Evolutionary conservation across 2,329 filamentous ascomycete genomes (phyloP), one percentile per base, ranked within the genome.

Genomic region (Epichloe typhina): DNA sequence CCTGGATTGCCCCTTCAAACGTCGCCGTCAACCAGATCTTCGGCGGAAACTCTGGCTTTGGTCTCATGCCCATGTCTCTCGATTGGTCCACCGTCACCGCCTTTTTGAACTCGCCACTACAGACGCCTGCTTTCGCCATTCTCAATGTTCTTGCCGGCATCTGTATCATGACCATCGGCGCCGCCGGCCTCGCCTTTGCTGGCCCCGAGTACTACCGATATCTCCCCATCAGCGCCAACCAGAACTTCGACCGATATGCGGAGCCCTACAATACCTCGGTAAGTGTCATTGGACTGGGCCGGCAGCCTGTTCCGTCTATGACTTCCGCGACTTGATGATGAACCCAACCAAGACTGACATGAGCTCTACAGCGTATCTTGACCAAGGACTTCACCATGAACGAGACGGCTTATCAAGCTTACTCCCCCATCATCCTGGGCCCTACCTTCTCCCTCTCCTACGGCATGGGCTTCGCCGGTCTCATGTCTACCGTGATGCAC

Each of bases 1-100:
- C 75, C 37, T 83, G 81, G 79, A 78, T 81, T 55, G 74, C 73
- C 9, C 82, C 82, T 2, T 70, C 80, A 36, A 82, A 76, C 53
- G 66, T 78, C 2, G 63, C 79, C 13, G 66, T 84, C 52, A 85
- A 85, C 60, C 80, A 84, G 59, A 59, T 85, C 6, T 84, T 84
- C 52, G 82, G 82, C 3, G 79, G 78, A 5, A 71, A 72, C 50
- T 76, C 75, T 5, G 81, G 82, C 0, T 65, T 84, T 4, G 79
- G 76, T 0, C 65, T 86, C 12, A 69, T 84, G 26, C 81, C 81
- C 11, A 72, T 84, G 13, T 83, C 80, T 0, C 79, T 86, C 52
- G 82, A 85, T 64, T 85, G 82, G 82, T 76, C 74, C 47, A 72
- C 79, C 49, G 69, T 82, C 52, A 72, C 75, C 1, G 78, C 74